phyloP scores from a whole-genome alignment of 202 grass and related monocot species.

The Cymbopogon flexuosus region DNA sequence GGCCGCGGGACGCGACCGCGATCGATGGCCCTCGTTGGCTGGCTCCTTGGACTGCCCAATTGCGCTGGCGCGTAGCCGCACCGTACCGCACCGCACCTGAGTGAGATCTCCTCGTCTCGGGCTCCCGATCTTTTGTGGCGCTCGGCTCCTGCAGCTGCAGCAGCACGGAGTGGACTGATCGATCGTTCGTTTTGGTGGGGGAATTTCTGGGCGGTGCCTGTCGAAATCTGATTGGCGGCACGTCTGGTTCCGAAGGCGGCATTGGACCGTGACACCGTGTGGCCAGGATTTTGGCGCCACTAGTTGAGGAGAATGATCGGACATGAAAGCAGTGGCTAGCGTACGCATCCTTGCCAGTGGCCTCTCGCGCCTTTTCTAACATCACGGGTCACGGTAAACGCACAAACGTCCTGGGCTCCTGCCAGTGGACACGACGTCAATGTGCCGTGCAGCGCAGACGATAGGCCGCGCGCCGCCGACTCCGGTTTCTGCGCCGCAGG shows the following conservation, averaged over 20 bases:
- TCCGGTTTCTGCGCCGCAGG: background rate
- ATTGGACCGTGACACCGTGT: background rate
- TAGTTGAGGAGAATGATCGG: background rate
- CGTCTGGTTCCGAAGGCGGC: background rate
- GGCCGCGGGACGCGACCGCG: conserved; percentile 26
- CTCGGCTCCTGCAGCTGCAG: background rate
- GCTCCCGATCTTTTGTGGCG: background rate
- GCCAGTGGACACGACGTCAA: background rate
- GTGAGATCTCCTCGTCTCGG: background rate
- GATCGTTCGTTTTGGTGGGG: background rate
- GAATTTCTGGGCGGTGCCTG: background rate
- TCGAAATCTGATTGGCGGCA: background rate
- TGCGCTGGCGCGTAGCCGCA: conserved; percentile 21
- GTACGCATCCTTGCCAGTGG: background rate
- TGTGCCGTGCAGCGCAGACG: background rate
- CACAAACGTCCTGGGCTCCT: no score
- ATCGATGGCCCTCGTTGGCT: background rate
- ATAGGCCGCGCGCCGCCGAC: background rate
- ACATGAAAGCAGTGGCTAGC: background rate
- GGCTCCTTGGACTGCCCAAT: background rate
- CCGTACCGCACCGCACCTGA: background rate
- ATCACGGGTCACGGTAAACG: background rate
- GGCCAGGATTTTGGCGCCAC: background rate
- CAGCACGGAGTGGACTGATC: background rate
- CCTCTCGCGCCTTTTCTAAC: background rate